Evolutionary conservation across 495 filamentous ascomycete species (phyloP).

Genomic region (Physcia stellaris): DNA sequence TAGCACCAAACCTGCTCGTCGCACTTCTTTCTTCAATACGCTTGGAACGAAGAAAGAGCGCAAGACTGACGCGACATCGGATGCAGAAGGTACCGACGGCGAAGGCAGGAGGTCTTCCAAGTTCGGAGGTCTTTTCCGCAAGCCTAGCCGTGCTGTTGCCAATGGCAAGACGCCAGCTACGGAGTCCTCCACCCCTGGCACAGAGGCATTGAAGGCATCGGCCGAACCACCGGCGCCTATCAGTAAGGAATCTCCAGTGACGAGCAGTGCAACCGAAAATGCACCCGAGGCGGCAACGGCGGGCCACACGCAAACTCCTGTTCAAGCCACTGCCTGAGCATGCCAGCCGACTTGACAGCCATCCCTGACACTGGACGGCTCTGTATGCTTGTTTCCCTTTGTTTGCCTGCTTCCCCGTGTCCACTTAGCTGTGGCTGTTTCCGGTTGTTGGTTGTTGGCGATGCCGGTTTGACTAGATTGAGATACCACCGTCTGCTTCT

Average conservation of each 20-base stretch:
- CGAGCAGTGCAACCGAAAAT: slow-evolving; percentile 13
- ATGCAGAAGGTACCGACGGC: slow-evolving; percentile 33
- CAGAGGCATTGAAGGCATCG: slow-evolving; percentile 19
- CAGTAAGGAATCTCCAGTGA: slow-evolving; percentile 24
- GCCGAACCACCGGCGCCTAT: slow-evolving; percentile 9
- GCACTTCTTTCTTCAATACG: slow-evolving; percentile 40
- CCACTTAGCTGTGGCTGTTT: slow-evolving; percentile 14
- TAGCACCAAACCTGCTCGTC: slow-evolving; percentile 35
- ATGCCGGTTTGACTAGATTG: slow-evolving; percentile 35
- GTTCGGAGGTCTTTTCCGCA: slow-evolving; percentile 42
- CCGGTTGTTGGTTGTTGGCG: slow-evolving; percentile 18
- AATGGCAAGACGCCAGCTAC: no score
- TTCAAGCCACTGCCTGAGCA: slow-evolving; percentile 38
- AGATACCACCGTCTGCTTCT: slow-evolving; percentile 30
- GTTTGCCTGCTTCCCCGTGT: slow-evolving; percentile 17
- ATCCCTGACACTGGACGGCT: background rate
- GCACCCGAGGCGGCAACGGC: slow-evolving; percentile 24
- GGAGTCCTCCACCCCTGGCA: slow-evolving; percentile 24
- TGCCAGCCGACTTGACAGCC: slow-evolving; percentile 3
- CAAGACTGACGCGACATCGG: slow-evolving; percentile 32
- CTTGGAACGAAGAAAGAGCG: slow-evolving; percentile 40
- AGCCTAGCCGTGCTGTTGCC: slow-evolving; percentile 38
- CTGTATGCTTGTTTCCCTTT: slow-evolving; percentile 4
- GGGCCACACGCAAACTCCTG: slow-evolving; percentile 21
- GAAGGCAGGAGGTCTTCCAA: slow-evolving; percentile 38